phyloP scores from a whole-genome alignment of 148 eudicot species.

The Heliosperma pusillum region DNA sequence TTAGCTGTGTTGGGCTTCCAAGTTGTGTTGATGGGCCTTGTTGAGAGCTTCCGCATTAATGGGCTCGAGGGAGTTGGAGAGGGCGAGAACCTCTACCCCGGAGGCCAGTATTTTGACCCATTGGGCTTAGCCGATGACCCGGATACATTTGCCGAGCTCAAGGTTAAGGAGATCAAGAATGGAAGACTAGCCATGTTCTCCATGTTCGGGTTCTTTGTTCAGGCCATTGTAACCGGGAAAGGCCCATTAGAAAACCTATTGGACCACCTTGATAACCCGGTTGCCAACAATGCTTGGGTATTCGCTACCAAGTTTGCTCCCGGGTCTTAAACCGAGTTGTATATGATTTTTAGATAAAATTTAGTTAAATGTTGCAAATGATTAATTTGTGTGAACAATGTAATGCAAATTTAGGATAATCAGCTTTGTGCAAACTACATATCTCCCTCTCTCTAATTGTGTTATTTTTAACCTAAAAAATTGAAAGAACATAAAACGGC shows the following conservation, averaged over 20 bases:
- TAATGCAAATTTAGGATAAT: not conserved
- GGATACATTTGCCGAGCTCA: slow-evolving; percentile 70
- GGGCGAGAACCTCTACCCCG: slow-evolving; percentile 76
- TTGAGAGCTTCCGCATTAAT: slow-evolving; percentile 78
- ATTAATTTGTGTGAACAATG: not conserved
- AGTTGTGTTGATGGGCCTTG: slow-evolving; percentile 78
- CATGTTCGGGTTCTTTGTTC: slow-evolving; percentile 85
- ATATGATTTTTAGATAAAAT: slow-evolving; percentile 14
- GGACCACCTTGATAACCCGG: slow-evolving; percentile 85
- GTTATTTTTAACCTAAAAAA: no score
- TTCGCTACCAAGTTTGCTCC: slow-evolving; percentile 79
- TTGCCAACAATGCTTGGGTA: slow-evolving; percentile 93
- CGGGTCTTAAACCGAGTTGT: slow-evolving; percentile 41
- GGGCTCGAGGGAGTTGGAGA: slow-evolving; percentile 77
- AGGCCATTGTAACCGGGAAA: slow-evolving; percentile 79
- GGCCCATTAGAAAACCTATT: slow-evolving; percentile 80
- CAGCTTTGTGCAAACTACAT: not conserved
- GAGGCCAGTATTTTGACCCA: slow-evolving; percentile 81
- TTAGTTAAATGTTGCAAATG: not conserved
- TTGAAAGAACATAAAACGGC: no score
- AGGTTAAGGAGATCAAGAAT: slow-evolving; percentile 87
- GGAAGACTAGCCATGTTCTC: slow-evolving; percentile 88
- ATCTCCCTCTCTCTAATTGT: no score
- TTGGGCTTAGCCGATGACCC: slow-evolving; percentile 82
- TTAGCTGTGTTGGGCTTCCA: slow-evolving; percentile 69